A percentile compares a stretch with the other conserved stretches of the same genome.
phyloP scores from a whole-genome alignment of 495 filamentous ascomycete genomes.

The Neurospora tetrasperma region DNA sequence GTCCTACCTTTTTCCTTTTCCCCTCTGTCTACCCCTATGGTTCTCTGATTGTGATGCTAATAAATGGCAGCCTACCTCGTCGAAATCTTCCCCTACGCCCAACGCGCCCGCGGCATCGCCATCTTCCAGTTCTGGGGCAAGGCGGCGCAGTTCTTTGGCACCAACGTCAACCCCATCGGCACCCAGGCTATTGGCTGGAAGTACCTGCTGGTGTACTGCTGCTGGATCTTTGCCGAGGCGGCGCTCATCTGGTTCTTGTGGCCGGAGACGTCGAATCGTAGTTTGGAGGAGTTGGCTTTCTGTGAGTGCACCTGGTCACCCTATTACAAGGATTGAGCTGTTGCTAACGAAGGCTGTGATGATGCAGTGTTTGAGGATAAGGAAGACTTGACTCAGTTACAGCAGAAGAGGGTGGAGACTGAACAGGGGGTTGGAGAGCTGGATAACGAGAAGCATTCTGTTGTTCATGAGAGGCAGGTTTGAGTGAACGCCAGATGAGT shows the following conservation, averaged over 20 bases:
- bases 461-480: not conserved
- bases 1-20: not conserved
- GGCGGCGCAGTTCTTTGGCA: conserved; percentile 36
- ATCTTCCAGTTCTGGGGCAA: conserved; percentile 56
- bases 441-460: not conserved
- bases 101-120: conserved; percentile 50
- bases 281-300: conserved; percentile 56
- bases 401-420: conserved; percentile 2
- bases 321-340: not conserved
- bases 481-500: not conserved
- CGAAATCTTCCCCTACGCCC: conserved; percentile 54
- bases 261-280: conserved; percentile 51
- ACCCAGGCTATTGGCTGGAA: conserved; percentile 49
- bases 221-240: conserved; percentile 48
- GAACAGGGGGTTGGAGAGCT: not conserved
- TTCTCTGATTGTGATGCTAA: not conserved
- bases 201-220: conserved; percentile 43
- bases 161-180: conserved; percentile 59
- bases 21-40: not conserved
- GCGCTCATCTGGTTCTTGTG: conserved; percentile 52
- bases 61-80: conserved; percentile 43
- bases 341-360: not conserved
- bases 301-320: conserved; percentile 28
- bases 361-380: conserved; percentile 16
- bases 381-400: conserved; percentile 11